Percentiles rank a stretch among this genome's conserved stretches.
These are phyloP conservation scores for Leccinum imitatum DNA, from an alignment of 768 basidiomycete species.

Conservation along the genomic window DNA sequence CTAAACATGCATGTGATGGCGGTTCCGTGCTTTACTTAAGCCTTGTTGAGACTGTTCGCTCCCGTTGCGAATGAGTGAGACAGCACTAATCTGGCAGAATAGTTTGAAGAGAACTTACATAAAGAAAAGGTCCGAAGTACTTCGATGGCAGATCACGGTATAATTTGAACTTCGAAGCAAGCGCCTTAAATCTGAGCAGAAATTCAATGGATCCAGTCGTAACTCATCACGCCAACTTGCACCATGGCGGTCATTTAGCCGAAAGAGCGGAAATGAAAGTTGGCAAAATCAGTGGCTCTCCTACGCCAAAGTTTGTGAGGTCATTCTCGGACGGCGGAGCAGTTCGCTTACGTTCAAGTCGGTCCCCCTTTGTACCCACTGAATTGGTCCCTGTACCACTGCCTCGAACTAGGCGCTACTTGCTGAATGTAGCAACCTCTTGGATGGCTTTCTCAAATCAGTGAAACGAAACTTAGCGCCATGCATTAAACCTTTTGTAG, in stretches of 20 bases:
- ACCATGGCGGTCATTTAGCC: background rate
- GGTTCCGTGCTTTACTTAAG: background rate
- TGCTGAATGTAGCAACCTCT: background rate
- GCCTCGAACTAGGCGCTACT: background rate
- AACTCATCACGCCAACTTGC: background rate
- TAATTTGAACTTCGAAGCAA: background rate
- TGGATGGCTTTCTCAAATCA: background rate
- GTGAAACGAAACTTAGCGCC: background rate
- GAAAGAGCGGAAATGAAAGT: conserved; percentile 4
- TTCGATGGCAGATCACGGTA: background rate
- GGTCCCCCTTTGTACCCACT: background rate
- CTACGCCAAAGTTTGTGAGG: background rate
- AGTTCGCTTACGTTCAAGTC: background rate
- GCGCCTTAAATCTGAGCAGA: background rate
- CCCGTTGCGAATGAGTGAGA: background rate
- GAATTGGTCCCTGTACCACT: background rate
- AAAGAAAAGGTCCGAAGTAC: background rate
- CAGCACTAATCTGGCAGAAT: background rate
- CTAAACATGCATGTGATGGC: background rate
- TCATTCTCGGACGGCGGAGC: background rate
- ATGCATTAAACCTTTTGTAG: background rate
- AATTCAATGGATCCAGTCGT: background rate
- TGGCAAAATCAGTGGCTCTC: background rate
- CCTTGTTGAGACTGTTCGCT: background rate
- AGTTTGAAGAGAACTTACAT: background rate